Percentiles rank a stretch among this genome's conserved stretches.
These are phyloP conservation scores for Rhodomyrtus tomentosa DNA, from an alignment of 345 rosid genomes.

Conservation along the genomic window DNA sequence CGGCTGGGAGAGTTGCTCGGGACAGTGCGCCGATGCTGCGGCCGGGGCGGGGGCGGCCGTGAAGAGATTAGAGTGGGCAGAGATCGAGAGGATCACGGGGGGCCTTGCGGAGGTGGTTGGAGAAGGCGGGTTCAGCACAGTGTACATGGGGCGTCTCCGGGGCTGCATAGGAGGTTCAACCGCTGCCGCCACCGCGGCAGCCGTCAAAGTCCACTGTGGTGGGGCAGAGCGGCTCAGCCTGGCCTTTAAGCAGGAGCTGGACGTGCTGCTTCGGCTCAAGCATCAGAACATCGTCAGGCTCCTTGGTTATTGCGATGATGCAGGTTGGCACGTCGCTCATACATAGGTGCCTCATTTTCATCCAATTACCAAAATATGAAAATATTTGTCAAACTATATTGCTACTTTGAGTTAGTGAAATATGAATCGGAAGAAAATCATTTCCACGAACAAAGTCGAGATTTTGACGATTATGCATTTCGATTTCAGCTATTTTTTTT, in stretches of 20 bases:
- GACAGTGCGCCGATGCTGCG: background rate
- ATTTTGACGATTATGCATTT: background rate
- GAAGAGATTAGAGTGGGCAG: slow-evolving; percentile 3
- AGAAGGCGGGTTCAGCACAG: slow-evolving; percentile 11
- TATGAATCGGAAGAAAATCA: background rate
- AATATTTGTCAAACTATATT: background rate
- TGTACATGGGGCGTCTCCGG: slow-evolving; percentile 4
- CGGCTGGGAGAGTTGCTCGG: slow-evolving; percentile 1
- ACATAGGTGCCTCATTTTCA: background rate
- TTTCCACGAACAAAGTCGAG: background rate
- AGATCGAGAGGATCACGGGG: slow-evolving; percentile 2
- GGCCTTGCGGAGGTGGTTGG: slow-evolving; percentile 4
- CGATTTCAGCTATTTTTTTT: background rate
- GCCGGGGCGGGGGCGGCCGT: background rate
- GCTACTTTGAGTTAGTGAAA: background rate
- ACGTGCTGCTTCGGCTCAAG: slow-evolving; percentile 46
- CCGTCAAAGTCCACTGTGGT: slow-evolving; percentile 2
- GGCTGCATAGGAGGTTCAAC: background rate
- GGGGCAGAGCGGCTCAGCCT: slow-evolving; percentile 46
- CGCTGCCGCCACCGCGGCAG: background rate
- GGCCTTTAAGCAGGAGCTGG: slow-evolving; percentile 61
- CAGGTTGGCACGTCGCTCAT: slow-evolving; percentile 18
- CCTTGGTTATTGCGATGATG: slow-evolving; percentile 56
- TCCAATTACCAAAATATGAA: background rate
- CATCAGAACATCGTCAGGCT: slow-evolving; percentile 67